These are phyloP conservation scores for Seminavis robusta DNA, from an alignment of 108 stramenopile genomes.

Conservation along the genomic window DNA sequence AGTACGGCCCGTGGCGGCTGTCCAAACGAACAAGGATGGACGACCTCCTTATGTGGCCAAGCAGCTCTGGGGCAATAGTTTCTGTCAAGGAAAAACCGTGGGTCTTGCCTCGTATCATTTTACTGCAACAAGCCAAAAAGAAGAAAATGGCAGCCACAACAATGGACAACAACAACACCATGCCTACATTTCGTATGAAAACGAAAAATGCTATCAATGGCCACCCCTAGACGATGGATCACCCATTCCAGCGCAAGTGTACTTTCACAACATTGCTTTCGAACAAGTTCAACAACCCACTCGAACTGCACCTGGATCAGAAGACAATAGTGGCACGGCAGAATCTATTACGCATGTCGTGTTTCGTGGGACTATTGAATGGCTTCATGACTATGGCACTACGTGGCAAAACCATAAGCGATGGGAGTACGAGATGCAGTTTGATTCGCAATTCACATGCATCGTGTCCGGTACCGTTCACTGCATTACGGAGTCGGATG, in stretches of 20 bases:
- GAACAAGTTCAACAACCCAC: slow-evolving; percentile 29
- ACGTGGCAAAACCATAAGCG: slow-evolving; percentile 54
- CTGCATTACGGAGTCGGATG: slow-evolving; percentile 12
- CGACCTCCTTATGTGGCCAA: slow-evolving; percentile 34
- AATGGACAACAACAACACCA: slow-evolving; percentile 2
- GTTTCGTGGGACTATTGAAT: slow-evolving; percentile 66
- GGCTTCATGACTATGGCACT: slow-evolving; percentile 54
- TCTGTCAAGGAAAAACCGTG: slow-evolving; percentile 58
- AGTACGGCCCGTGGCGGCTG: too few species aligned
- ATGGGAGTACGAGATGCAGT: slow-evolving; percentile 69
- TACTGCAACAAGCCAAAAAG: slow-evolving; percentile 1
- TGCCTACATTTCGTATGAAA: slow-evolving; percentile 77
- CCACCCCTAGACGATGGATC: slow-evolving; percentile 65
- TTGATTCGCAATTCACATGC: slow-evolving; percentile 51
- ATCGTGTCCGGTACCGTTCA: slow-evolving; percentile 48
- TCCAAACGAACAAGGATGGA: background rate
- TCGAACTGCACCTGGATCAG: too few species aligned
- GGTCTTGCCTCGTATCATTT: slow-evolving; percentile 83
- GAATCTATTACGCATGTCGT: too few species aligned
- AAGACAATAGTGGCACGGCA: too few species aligned
- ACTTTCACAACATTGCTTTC: slow-evolving; percentile 47
- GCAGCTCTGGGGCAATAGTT: slow-evolving; percentile 63
- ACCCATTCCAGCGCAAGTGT: slow-evolving; percentile 46
- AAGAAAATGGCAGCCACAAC: background rate
- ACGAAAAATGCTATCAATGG: slow-evolving; percentile 45